Percentiles rank a stretch among this genome's conserved stretches.
These are phyloP conservation scores for Starmera caribaea DNA, from an alignment of 805 yeast genomes.

Conservation along the genomic window DNA sequence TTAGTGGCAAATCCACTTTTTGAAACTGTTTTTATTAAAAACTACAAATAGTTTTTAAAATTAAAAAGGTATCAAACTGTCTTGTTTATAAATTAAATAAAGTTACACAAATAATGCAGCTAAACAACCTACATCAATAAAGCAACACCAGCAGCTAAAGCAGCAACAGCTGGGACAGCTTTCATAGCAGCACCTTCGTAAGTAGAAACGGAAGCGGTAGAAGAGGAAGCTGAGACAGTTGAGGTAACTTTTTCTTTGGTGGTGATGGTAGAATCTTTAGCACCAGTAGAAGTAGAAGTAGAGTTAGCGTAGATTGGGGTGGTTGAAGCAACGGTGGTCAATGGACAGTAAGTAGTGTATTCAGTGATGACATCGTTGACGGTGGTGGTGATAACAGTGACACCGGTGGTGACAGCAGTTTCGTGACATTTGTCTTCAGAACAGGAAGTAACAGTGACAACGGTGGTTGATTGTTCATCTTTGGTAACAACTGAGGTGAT, in stretches of 20 bases:
- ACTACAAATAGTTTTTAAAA: background rate
- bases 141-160: slow-evolving; percentile 41
- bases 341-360: slow-evolving; percentile 17
- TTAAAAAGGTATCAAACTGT: slow-evolving; percentile 1
- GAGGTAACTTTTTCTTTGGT: slow-evolving; percentile 8
- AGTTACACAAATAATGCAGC: slow-evolving; percentile 4
- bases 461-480: slow-evolving; percentile 16
- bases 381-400: slow-evolving; percentile 17
- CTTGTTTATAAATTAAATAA: slow-evolving; percentile 1
- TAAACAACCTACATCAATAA: slow-evolving; percentile 29
- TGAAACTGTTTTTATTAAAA: background rate
- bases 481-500: slow-evolving; percentile 16
- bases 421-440: slow-evolving; percentile 10
- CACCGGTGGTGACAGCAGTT: slow-evolving; percentile 19
- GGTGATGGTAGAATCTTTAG: slow-evolving; percentile 7
- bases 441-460: slow-evolving; percentile 24
- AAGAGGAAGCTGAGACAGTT: slow-evolving; percentile 19
- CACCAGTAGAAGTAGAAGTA: slow-evolving; percentile 7
- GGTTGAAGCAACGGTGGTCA: slow-evolving; percentile 8
- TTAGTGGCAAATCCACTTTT: slow-evolving; percentile 22
- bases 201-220: no score
- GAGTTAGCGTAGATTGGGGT: slow-evolving; percentile 6
- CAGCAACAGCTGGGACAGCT: slow-evolving; percentile 38
- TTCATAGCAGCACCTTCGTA: slow-evolving; percentile 33
- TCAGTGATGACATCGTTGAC: slow-evolving; percentile 13